These are phyloP conservation scores for Cutaneotrichosporon dermatis DNA, from an alignment of 1,284 basidiomycete genomes.

Conservation along the genomic window DNA sequence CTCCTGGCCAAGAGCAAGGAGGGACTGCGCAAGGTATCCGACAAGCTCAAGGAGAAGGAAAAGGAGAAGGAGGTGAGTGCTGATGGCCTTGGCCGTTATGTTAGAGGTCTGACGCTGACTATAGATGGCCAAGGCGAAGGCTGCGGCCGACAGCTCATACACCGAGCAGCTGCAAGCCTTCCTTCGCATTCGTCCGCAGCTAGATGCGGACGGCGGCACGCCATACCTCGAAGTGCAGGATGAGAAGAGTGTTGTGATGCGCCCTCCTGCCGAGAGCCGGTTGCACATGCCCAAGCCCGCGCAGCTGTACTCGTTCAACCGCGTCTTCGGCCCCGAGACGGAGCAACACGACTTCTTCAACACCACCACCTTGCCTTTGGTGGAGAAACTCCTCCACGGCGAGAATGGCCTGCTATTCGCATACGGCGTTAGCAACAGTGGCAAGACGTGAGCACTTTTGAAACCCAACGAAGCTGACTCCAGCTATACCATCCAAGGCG, in stretches of 20 bases:
- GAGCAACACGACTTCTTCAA: slow-evolving; percentile 80
- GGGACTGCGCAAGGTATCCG: slow-evolving; percentile 38
- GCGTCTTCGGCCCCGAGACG: slow-evolving; percentile 53
- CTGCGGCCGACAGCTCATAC: background rate
- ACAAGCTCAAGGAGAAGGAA: slow-evolving; percentile 41
- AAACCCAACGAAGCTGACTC: background rate
- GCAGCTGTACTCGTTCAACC: slow-evolving; percentile 44
- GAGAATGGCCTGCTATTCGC: slow-evolving; percentile 90
- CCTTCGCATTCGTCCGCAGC: slow-evolving; percentile 48
- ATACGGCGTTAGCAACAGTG: slow-evolving; percentile 97
- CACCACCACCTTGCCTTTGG: slow-evolving; percentile 81
- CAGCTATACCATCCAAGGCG: slow-evolving; percentile 78
- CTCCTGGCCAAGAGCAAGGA: slow-evolving; percentile 39
- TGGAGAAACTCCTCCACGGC: slow-evolving; percentile 73
- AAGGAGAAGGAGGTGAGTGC: slow-evolving; percentile 14
- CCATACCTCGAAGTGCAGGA: slow-evolving; percentile 49
- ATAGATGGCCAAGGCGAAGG: background rate
- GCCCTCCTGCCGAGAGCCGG: slow-evolving; percentile 47
- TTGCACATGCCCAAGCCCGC: slow-evolving; percentile 49
- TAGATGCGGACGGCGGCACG: slow-evolving; percentile 16
- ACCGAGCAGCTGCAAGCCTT: slow-evolving; percentile 41
- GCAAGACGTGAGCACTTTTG: slow-evolving; percentile 64
- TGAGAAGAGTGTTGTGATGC: slow-evolving; percentile 53
- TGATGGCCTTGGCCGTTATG: too few species aligned
- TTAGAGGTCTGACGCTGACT: too few species aligned